Conservation (phyloP, 148 eudicot species). For the Chenopodium berlandieri region DNA sequence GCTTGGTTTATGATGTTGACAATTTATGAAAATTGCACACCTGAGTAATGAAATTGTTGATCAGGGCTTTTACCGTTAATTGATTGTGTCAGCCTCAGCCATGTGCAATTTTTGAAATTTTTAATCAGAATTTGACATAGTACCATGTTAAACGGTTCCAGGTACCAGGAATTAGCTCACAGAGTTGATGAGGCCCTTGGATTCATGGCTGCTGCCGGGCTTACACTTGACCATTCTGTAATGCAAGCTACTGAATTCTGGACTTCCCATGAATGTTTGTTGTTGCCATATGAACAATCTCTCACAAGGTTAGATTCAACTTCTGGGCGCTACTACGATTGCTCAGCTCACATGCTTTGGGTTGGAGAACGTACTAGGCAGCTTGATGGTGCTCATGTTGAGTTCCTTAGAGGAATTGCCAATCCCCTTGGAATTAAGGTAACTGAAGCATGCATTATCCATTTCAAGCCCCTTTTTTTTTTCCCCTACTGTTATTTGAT, state of each 20-base stretch:
- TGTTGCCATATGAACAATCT: conserved; percentile 86
- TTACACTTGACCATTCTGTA: conserved; percentile 77
- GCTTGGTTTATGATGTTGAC: not conserved
- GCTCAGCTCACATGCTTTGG: conserved; percentile 94
- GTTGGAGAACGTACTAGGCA: conserved; percentile 94
- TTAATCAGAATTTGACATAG: conserved; percentile 1
- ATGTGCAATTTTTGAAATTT: not conserved
- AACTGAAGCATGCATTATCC: conserved; percentile 1
- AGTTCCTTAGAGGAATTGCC: conserved; percentile 86
- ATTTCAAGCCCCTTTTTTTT: not conserved
- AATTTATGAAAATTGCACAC: not conserved
- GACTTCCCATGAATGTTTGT: conserved; percentile 94
- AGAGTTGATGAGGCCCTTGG: conserved; percentile 96
- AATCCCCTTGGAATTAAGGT: conserved; percentile 98
- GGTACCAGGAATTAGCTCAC: conserved; percentile 87
- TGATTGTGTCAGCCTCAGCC: not conserved
- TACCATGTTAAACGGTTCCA: conserved; percentile 13
- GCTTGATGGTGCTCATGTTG: conserved; percentile 94
- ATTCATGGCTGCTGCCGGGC: conserved; percentile 95
- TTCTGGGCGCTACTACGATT: conserved; percentile 79
- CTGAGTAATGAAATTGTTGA: not conserved
- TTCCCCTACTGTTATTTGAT: not conserved
- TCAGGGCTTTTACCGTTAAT: not conserved
- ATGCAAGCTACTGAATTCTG: conserved; percentile 90
- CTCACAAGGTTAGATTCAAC: conserved; percentile 89